Evolutionary conservation across 2,329 filamentous ascomycete species (phyloP).

Genomic region (Diaporthe sp.): DNA sequence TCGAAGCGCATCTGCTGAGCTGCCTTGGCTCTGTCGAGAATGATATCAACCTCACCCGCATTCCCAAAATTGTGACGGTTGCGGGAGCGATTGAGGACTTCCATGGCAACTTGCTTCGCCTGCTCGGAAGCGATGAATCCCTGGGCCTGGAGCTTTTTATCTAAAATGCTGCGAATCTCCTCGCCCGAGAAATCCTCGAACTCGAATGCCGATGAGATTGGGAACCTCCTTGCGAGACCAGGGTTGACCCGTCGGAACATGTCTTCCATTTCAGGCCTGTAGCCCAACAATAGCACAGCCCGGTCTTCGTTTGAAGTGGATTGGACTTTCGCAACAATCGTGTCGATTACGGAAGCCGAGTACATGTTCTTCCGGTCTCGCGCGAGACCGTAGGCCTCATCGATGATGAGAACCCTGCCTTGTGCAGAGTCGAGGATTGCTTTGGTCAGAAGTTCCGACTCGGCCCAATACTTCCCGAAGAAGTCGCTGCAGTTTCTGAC

Average conservation of each 20-base stretch:
- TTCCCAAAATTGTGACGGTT: not conserved
- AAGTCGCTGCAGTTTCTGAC: not conserved
- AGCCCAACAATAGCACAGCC: not conserved
- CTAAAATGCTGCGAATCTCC: not conserved
- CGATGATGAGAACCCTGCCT: not conserved
- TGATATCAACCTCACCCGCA: not conserved
- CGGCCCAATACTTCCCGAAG: fast-evolving
- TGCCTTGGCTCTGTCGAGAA: not conserved
- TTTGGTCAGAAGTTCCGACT: not conserved
- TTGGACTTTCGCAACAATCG: not conserved
- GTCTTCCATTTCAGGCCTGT: not conserved
- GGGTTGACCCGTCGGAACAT: not conserved
- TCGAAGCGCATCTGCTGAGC: not conserved
- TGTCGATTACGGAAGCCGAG: not conserved
- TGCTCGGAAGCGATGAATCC: not conserved
- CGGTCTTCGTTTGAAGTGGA: not conserved
- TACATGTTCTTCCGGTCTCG: not conserved
- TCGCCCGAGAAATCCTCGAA: not conserved
- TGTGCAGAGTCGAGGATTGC: not conserved
- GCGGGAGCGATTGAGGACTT: not conserved
- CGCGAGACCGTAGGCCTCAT: not conserved
- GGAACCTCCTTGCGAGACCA: not conserved
- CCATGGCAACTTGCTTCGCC: not conserved
- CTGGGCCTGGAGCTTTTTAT: not conserved
- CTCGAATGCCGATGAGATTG: not conserved